These are phyloP conservation scores for Micractinium conductrix DNA, from an alignment of 139 green algal species.

Conservation along the genomic window DNA sequence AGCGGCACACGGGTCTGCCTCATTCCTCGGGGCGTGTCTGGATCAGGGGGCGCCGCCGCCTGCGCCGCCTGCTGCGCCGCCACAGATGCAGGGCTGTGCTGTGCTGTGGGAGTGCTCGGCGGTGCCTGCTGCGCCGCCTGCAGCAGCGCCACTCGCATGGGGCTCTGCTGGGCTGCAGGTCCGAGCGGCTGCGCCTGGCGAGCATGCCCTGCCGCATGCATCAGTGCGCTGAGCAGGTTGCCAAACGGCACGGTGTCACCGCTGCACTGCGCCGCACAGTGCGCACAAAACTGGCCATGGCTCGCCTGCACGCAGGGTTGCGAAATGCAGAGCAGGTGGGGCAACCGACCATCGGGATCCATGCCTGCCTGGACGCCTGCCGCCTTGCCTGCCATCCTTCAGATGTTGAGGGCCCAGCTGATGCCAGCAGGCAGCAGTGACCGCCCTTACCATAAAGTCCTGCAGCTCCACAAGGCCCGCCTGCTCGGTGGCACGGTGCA, in stretches of 20 bases:
- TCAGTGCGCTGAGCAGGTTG: neutral
- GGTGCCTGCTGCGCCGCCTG: no score
- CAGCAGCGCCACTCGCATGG: neutral
- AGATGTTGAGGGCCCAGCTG: no score
- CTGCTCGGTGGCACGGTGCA: neutral
- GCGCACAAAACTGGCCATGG: neutral
- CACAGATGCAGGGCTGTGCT: neutral
- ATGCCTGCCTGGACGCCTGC: no score
- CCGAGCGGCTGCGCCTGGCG: neutral
- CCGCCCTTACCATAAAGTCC: conserved; percentile 12
- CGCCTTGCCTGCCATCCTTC: no score
- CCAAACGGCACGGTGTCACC: neutral
- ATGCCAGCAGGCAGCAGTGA: no score
- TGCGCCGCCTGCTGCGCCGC: neutral
- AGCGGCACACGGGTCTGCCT: no score
- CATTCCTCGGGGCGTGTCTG: no score
- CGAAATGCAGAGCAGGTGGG: no score
- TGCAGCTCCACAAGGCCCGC: conserved; percentile 13
- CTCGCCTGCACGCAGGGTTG: no score
- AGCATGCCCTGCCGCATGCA: neutral
- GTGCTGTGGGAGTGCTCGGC: neutral
- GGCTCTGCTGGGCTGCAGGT: neutral
- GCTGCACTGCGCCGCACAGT: neutral
- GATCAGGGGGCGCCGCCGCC: neutral
- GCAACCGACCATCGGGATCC: no score